Conservation (phyloP, 371 early-diverging fungal species). For the Mucor mucedo region DNA sequence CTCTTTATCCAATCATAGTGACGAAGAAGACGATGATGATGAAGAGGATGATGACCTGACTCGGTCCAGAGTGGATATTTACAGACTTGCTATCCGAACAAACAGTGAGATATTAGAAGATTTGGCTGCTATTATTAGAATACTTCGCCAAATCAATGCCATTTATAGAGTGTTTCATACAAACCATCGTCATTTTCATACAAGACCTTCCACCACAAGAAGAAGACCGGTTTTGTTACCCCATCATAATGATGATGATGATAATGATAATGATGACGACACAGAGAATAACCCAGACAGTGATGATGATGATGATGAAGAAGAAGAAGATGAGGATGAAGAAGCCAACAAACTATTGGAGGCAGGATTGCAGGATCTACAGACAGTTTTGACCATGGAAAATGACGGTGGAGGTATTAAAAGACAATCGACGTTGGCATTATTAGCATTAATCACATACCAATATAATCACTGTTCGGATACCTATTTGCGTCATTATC, state of each 20-base stretch:
- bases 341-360: slow-evolving; percentile 28
- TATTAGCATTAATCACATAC: slow-evolving; percentile 25
- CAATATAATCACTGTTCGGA: slow-evolving; percentile 20
- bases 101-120: slow-evolving; percentile 31
- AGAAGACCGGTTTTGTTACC: not conserved
- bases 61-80: slow-evolving; percentile 19
- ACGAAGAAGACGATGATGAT: not conserved
- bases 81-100: slow-evolving; percentile 22
- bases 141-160: slow-evolving; percentile 31
- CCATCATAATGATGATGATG: not conserved
- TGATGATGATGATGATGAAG: not conserved
- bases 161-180: slow-evolving; percentile 22
- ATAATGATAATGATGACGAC: slow-evolving; percentile 3
- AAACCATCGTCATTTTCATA: not conserved
- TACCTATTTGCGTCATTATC: slow-evolving; percentile 21
- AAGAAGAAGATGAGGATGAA: slow-evolving; percentile 22
- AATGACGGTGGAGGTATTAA: slow-evolving; percentile 2
- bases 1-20: not conserved
- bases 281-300: not conserved
- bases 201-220: not conserved
- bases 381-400: slow-evolving; percentile 23
- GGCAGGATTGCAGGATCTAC: slow-evolving; percentile 27
- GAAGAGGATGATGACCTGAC: slow-evolving; percentile 6
- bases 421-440: slow-evolving; percentile 27
- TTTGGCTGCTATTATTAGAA: slow-evolving; percentile 28